phyloP scores from a whole-genome alignment of 2,329 filamentous ascomycete genomes.

The Emergomyces orientalis region DNA sequence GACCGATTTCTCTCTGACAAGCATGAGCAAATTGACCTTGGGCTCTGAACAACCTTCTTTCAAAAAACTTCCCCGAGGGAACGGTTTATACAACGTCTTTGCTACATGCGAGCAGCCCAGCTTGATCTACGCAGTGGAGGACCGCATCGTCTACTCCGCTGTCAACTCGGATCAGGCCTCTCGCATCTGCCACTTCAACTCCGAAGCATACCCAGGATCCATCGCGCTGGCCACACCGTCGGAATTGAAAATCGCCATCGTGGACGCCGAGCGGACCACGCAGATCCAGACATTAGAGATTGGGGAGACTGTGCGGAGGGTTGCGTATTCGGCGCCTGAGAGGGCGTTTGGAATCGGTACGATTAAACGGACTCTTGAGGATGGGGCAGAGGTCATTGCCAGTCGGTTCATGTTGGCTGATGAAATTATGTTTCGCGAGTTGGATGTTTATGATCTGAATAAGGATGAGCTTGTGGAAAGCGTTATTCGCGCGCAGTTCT shows the following conservation, averaged over 20 bases:
- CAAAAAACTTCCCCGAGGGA: conserved; percentile 61
- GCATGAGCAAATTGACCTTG: conserved; percentile 71
- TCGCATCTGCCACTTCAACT: conserved; percentile 72
- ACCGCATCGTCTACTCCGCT: conserved; percentile 82
- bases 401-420: conserved; percentile 86
- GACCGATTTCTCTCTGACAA: conserved; percentile 53
- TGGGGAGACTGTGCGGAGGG: conserved; percentile 71
- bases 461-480: conserved; percentile 72
- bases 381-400: conserved; percentile 64
- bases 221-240: conserved; percentile 70
- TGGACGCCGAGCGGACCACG: conserved; percentile 78
- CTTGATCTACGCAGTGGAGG: conserved; percentile 82
- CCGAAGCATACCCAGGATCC: conserved; percentile 67
- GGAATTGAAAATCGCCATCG: conserved; percentile 66
- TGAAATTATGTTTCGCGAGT: conserved; percentile 72
- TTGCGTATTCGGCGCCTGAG: conserved; percentile 72
- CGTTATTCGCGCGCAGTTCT: conserved; percentile 66
- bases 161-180: conserved; percentile 82
- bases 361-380: conserved; percentile 61
- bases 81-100: conserved; percentile 69
- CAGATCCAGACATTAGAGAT: conserved; percentile 75
- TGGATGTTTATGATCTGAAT: conserved; percentile 60
- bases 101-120: conserved; percentile 91
- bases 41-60: conserved; percentile 79
- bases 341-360: conserved; percentile 82